phyloP scores from a whole-genome alignment of 2,329 filamentous ascomycete species.

The Alternaria arborescens region DNA sequence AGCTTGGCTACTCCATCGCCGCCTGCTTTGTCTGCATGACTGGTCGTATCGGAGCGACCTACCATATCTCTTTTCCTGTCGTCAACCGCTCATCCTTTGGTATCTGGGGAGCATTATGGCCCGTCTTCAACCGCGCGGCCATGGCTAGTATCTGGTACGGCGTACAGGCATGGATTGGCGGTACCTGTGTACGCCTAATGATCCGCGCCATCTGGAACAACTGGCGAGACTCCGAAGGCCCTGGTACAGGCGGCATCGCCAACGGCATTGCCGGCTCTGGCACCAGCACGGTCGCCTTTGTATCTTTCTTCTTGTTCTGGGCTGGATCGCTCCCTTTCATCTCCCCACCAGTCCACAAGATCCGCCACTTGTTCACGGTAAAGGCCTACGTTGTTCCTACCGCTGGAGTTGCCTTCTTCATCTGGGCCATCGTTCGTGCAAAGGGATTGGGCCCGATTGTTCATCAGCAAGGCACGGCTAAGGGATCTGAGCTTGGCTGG shows the following conservation, averaged over 20 bases:
- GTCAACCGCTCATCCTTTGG: slow-evolving; percentile 81
- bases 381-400: slow-evolving; percentile 85
- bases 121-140: slow-evolving; percentile 85
- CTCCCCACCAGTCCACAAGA: slow-evolving; percentile 88
- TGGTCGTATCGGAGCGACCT: slow-evolving; percentile 83
- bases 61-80: slow-evolving; percentile 90
- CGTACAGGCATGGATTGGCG: slow-evolving; percentile 84
- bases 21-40: slow-evolving; percentile 75
- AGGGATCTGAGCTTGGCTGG: slow-evolving; percentile 79
- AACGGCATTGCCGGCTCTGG: slow-evolving; percentile 75
- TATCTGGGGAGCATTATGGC: slow-evolving; percentile 89
- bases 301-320: slow-evolving; percentile 90
- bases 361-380: slow-evolving; percentile 88
- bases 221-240: slow-evolving; percentile 59
- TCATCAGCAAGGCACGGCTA: slow-evolving; percentile 67
- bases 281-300: slow-evolving; percentile 77
- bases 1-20: slow-evolving; percentile 78
- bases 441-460: slow-evolving; percentile 86
- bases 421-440: slow-evolving; percentile 84
- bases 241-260: slow-evolving; percentile 59
- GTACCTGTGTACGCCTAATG: slow-evolving; percentile 85
- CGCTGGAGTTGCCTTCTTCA: slow-evolving; percentile 85
- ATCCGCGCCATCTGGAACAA: slow-evolving; percentile 82
- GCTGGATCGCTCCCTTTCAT: slow-evolving; percentile 80
- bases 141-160: slow-evolving; percentile 91